These are phyloP conservation scores for Ustilago loliicola DNA, from an alignment of 1,284 basidiomycete genomes.

Conservation along the genomic window DNA sequence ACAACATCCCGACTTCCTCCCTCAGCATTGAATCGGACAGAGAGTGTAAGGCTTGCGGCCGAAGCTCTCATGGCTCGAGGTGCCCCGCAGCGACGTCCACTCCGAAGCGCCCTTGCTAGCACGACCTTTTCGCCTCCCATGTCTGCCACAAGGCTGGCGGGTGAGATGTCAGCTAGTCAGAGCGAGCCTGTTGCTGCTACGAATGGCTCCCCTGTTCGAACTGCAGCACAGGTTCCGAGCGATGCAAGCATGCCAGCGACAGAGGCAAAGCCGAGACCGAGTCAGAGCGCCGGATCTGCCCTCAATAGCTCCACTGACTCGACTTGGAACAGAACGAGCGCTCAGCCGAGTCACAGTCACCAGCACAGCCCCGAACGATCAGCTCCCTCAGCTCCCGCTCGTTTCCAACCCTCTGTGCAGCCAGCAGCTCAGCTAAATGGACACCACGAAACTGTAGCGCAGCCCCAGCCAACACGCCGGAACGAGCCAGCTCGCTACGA, in stretches of 20 bases:
- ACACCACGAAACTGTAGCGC: neutral
- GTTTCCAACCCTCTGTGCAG: slow-evolving; percentile 28
- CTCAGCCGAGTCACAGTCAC: slow-evolving; percentile 1
- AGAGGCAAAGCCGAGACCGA: slow-evolving; percentile 12
- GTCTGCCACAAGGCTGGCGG: slow-evolving; percentile 24
- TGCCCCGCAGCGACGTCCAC: slow-evolving; percentile 48
- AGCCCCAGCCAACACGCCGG: neutral
- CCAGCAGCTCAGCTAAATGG: neutral
- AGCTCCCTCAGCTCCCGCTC: slow-evolving; percentile 22
- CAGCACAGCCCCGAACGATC: slow-evolving; percentile 1
- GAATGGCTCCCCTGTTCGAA: neutral
- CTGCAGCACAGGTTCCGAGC: neutral
- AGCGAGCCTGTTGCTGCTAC: slow-evolving; percentile 39
- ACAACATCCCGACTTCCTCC: slow-evolving; percentile 33
- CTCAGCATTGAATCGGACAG: slow-evolving; percentile 48
- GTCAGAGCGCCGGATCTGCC: slow-evolving; percentile 37
- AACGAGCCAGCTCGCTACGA: slow-evolving; percentile 38
- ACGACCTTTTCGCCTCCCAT: slow-evolving; percentile 48
- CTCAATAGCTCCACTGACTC: slow-evolving; percentile 16
- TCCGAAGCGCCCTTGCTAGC: slow-evolving; percentile 42
- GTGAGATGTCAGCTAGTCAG: slow-evolving; percentile 34
- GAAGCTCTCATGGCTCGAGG: slow-evolving; percentile 63
- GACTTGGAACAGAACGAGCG: neutral
- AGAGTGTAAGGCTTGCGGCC: slow-evolving; percentile 60
- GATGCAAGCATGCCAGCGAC: neutral